A percentile compares a stretch with the other conserved stretches of the same genome.
These are phyloP conservation scores for Spergularia azorica DNA, from an alignment of 179 eudicot species.

Conservation along the genomic window DNA sequence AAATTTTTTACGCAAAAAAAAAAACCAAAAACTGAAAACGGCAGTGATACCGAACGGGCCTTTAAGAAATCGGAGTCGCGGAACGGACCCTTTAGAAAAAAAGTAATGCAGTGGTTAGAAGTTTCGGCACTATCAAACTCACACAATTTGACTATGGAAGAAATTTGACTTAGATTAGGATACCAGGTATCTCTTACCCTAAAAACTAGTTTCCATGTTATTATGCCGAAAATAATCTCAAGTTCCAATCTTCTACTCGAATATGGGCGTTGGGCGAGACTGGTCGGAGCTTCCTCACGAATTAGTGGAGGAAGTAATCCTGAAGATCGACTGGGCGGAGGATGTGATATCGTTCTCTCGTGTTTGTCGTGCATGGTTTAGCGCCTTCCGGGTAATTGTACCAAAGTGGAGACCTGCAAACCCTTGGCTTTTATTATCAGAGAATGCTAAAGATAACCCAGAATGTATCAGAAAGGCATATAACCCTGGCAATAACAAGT, in stretches of 20 bases:
- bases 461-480: conserved; percentile 1
- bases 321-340: not conserved
- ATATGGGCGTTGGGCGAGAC: not conserved
- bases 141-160: too few relatives aligned
- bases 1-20: too few relatives aligned
- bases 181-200: too few relatives aligned
- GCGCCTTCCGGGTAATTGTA: not conserved
- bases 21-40: too few relatives aligned
- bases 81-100: too few relatives aligned
- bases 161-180: too few relatives aligned
- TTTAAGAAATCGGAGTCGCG: too few relatives aligned
- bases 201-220: too few relatives aligned
- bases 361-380: not conserved
- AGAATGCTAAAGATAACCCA: not conserved
- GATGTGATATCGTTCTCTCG: not conserved
- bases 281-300: not conserved
- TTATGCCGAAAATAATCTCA: too few relatives aligned
- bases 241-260: not conserved
- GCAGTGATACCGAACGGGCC: too few relatives aligned
- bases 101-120: too few relatives aligned
- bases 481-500: conserved; percentile 14
- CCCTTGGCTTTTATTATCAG: conserved; percentile 8
- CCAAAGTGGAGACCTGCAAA: not conserved
- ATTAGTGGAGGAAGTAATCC: conserved; percentile 5
- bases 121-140: too few relatives aligned